Conservation (phyloP, 441 rosid genomes). For the California macrophylla region DNA sequence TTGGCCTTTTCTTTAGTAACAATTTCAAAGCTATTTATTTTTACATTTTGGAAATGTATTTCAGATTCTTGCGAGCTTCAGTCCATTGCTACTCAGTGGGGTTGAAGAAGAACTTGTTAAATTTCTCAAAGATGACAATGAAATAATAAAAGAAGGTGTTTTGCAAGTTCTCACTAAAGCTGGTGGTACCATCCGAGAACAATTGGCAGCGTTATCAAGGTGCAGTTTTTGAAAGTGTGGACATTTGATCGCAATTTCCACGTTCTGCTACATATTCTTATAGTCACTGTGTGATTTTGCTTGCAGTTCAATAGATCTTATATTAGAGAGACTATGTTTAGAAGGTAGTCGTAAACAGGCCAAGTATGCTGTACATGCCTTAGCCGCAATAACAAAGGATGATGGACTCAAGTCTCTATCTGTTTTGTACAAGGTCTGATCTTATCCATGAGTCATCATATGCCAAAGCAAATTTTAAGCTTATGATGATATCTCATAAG, state of each 20-base stretch:
- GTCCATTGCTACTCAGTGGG: constrained; percentile 76
- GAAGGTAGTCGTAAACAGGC: constrained; percentile 97
- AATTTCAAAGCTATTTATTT: constrained; percentile 15
- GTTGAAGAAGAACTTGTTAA: constrained; percentile 69
- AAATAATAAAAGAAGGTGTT: constrained; percentile 76
- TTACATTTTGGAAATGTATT: constrained; percentile 16
- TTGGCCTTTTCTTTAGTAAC: constrained; percentile 1
- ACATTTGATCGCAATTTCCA: constrained; percentile 12
- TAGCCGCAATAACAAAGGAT: constrained; percentile 97
- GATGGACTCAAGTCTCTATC: constrained; percentile 97
- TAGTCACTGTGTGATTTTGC: constrained; percentile 17
- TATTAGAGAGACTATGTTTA: constrained; percentile 82
- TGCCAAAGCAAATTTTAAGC: background rate
- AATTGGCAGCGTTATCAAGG: constrained; percentile 82
- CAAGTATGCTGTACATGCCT: constrained; percentile 95
- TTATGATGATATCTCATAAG: constrained; percentile 15
- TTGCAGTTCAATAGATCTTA: constrained; percentile 84
- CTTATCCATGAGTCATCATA: constrained; percentile 11
- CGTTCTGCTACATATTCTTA: constrained; percentile 21
- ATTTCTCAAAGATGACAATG: constrained; percentile 82
- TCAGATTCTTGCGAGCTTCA: constrained; percentile 81
- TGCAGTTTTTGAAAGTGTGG: constrained; percentile 22
- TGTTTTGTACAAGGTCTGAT: constrained; percentile 76
- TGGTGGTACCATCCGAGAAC: constrained; percentile 92
- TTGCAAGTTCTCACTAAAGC: constrained; percentile 91